Evolutionary conservation across 495 filamentous ascomycete genomes (phyloP).

Genomic region (Ramalina peruviana): DNA sequence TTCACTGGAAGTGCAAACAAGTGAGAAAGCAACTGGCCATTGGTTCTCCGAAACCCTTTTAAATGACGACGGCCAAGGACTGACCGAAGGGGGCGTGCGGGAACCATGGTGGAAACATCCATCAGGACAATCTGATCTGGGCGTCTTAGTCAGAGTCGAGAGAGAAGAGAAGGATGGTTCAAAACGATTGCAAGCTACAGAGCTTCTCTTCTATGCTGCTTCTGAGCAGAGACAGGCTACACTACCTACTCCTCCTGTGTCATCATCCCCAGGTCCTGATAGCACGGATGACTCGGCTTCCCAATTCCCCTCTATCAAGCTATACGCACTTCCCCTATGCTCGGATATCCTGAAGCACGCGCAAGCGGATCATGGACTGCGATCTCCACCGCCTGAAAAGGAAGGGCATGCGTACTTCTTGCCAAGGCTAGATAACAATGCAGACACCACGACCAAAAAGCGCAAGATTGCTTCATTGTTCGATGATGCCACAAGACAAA

Average conservation of each 20-base stretch:
- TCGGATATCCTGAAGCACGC: constrained; percentile 19
- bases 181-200: constrained; percentile 25
- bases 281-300: background rate
- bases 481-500: constrained; percentile 43
- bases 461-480: constrained; percentile 42
- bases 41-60: constrained; percentile 23
- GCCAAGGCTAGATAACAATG: background rate
- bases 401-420: constrained; percentile 5
- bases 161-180: background rate
- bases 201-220: constrained; percentile 39
- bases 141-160: constrained; percentile 12
- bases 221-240: background rate
- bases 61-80: constrained; percentile 14
- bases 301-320: background rate
- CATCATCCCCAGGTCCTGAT: constrained; percentile 25
- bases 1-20: constrained; percentile 32
- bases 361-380: background rate
- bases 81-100: constrained; percentile 20
- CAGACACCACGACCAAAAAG: constrained; percentile 24
- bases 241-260: constrained; percentile 33
- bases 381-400: background rate
- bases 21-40: constrained; percentile 23
- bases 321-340: constrained; percentile 27
- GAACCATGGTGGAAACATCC: constrained; percentile 6
- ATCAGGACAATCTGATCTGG: constrained; percentile 10